Evolutionary conservation across 2,329 filamentous ascomycete genomes (phyloP).

Genomic region (Bipolaris bicolor): DNA sequence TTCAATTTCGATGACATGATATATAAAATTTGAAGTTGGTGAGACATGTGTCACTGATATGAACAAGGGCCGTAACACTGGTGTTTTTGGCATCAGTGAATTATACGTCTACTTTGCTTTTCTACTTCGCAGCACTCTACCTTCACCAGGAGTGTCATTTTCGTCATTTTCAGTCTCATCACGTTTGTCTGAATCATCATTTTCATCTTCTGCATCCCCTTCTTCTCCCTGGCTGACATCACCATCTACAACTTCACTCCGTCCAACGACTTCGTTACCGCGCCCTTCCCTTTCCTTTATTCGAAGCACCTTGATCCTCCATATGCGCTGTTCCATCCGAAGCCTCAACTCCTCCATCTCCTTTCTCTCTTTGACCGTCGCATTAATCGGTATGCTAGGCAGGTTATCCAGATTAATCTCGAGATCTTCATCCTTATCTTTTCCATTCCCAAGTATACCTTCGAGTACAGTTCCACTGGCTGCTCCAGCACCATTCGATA

Average conservation of each 20-base stretch:
- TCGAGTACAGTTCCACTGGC: not conserved
- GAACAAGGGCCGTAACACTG: not conserved
- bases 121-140: slow-evolving; percentile 2
- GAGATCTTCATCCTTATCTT: not conserved
- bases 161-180: not conserved
- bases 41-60: not conserved
- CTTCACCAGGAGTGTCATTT: not conserved
- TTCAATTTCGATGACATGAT: no score
- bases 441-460: not conserved
- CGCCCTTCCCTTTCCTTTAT: slow-evolving; percentile 5
- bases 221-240: not conserved
- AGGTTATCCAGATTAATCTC: slow-evolving; percentile 1
- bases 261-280: slow-evolving; percentile 1
- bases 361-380: slow-evolving; percentile 5
- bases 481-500: not conserved
- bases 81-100: no score
- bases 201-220: not conserved
- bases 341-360: slow-evolving; percentile 11
- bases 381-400: not conserved
- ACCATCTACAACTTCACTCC: not conserved
- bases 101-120: not conserved
- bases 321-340: slow-evolving; percentile 11
- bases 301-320: slow-evolving; percentile 9
- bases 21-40: no score
- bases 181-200: not conserved